These are phyloP conservation scores for Saussurea involucrata DNA, from an alignment of 129 eudicot genomes.

Conservation along the genomic window DNA sequence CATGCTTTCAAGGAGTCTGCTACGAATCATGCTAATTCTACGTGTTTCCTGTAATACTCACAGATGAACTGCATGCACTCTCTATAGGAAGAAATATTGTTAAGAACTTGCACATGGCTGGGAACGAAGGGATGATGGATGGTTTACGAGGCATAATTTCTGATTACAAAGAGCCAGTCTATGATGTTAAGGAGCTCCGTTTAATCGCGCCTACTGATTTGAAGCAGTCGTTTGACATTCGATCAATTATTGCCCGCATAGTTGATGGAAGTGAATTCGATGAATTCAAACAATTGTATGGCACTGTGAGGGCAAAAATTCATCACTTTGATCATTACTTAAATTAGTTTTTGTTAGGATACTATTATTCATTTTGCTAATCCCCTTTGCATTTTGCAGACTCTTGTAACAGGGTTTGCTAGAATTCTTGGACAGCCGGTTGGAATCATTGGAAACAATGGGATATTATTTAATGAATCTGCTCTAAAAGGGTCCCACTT, in stretches of 20 bases:
- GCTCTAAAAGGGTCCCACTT: constrained; percentile 96
- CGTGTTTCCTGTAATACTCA: constrained; percentile 18
- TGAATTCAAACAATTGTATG: constrained; percentile 99
- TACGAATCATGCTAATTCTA: neutral
- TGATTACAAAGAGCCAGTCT: constrained; percentile 75
- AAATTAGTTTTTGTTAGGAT: neutral
- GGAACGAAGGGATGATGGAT: constrained; percentile 31
- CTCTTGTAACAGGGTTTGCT: constrained; percentile 96
- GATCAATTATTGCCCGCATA: constrained; percentile 82
- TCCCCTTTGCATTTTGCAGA: constrained; percentile 44
- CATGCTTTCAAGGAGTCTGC: neutral
- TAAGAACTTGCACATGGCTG: constrained; percentile 91
- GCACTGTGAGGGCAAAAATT: constrained; percentile 82
- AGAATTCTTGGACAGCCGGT: constrained; percentile 87
- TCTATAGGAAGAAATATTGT: constrained; percentile 86
- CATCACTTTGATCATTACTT: constrained; percentile 26
- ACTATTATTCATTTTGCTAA: neutral
- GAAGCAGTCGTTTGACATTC: constrained; percentile 88
- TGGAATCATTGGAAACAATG: constrained; percentile 94
- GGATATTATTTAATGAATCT: constrained; percentile 79
- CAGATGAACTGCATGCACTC: constrained; percentile 95
- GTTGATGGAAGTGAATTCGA: constrained; percentile 98
- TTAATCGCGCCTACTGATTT: constrained; percentile 81
- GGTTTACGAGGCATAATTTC: constrained; percentile 21
- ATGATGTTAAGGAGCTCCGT: constrained; percentile 78